phyloP scores from a whole-genome alignment of 345 rosid species.

The Bretschneidera sinensis region DNA sequence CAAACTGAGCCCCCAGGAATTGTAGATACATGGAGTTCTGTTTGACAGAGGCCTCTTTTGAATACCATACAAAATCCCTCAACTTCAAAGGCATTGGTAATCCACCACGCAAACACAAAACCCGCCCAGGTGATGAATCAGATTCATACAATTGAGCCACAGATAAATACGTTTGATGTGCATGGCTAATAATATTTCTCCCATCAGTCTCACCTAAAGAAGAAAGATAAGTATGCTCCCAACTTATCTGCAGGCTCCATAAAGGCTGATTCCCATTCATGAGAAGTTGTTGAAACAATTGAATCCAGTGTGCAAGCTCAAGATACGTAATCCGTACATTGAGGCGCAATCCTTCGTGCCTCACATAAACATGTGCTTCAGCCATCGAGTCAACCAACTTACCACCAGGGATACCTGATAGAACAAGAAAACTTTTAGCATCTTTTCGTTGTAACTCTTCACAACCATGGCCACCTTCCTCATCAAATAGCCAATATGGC shows the following conservation, averaged over 20 bases:
- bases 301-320: slow-evolving; percentile 88
- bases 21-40: slow-evolving; percentile 82
- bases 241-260: slow-evolving; percentile 87
- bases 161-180: slow-evolving; percentile 43
- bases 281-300: slow-evolving; percentile 73
- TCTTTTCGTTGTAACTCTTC: slow-evolving; percentile 57
- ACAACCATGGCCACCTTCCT: slow-evolving; percentile 27
- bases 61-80: slow-evolving; percentile 52
- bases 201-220: slow-evolving; percentile 74
- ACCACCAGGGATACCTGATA: slow-evolving; percentile 65
- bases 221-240: slow-evolving; percentile 89
- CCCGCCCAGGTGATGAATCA: slow-evolving; percentile 24
- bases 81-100: slow-evolving; percentile 75
- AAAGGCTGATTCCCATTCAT: slow-evolving; percentile 56
- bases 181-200: slow-evolving; percentile 50
- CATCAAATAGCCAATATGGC: slow-evolving; percentile 73
- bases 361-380: slow-evolving; percentile 73
- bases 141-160: slow-evolving; percentile 21
- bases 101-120: slow-evolving; percentile 71
- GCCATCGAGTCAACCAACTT: slow-evolving; percentile 77
- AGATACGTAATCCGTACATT: slow-evolving; percentile 61
- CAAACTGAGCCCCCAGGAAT: slow-evolving; percentile 63
- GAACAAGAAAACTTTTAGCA: slow-evolving; percentile 59
- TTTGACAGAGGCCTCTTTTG: slow-evolving; percentile 60
- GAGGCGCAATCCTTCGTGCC: slow-evolving; percentile 41